These are phyloP conservation scores for Lactarius trivialis DNA, from an alignment of 768 basidiomycete species.

Conservation along the genomic window DNA sequence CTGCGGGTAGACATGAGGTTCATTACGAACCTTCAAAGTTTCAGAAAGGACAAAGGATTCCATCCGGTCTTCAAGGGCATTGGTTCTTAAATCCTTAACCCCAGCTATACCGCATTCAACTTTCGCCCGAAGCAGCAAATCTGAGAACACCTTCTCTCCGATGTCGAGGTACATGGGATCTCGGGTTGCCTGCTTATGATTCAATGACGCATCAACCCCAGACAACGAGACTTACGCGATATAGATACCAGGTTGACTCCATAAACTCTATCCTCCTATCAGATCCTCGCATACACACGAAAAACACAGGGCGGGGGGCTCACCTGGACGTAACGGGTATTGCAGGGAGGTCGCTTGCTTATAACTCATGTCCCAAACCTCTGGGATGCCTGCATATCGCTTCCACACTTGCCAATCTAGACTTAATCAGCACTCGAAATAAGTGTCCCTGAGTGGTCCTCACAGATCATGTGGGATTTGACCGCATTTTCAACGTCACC, in stretches of 20 bases:
- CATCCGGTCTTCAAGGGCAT: slow-evolving; percentile 88
- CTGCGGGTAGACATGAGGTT: not conserved
- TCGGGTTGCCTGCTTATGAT: slow-evolving; percentile 64
- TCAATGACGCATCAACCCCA: slow-evolving; percentile 3
- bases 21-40: slow-evolving; percentile 67
- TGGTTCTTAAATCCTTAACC: slow-evolving; percentile 70
- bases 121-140: slow-evolving; percentile 66
- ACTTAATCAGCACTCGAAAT: slow-evolving; percentile 5
- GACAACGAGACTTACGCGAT: slow-evolving; percentile 48
- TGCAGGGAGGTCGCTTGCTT: slow-evolving; percentile 66
- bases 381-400: slow-evolving; percentile 80
- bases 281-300: not conserved
- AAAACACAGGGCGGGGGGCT: not conserved
- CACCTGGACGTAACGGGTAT: slow-evolving; percentile 72
- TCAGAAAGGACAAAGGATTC: slow-evolving; percentile 94
- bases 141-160: slow-evolving; percentile 75
- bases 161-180: slow-evolving; percentile 92
- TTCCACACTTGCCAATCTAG: slow-evolving; percentile 92
- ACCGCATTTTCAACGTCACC: slow-evolving; percentile 88
- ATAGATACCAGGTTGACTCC: slow-evolving; percentile 95
- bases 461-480: slow-evolving; percentile 85
- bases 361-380: slow-evolving; percentile 81
- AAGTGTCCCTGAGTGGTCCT: slow-evolving; percentile 25
- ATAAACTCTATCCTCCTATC: slow-evolving; percentile 60
- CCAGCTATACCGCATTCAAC: slow-evolving; percentile 84